Evolutionary conservation across 2,329 filamentous ascomycete species (phyloP).

Genomic region (Fusarium sp.): DNA sequence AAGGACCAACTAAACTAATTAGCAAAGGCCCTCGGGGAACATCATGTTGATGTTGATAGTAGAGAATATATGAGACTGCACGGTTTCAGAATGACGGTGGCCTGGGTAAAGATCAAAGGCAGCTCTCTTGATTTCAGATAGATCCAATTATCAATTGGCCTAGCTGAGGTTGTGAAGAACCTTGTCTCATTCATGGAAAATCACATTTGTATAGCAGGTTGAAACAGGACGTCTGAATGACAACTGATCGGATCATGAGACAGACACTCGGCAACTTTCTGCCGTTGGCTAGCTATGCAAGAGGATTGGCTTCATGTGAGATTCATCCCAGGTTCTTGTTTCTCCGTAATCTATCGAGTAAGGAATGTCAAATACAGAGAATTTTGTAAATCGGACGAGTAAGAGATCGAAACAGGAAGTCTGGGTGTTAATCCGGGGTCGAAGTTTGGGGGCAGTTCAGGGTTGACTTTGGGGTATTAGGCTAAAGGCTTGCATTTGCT

Average conservation of each 20-base stretch:
- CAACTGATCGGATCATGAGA: background rate
- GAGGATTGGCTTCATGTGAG: background rate
- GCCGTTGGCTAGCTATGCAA: background rate
- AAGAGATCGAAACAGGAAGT: background rate
- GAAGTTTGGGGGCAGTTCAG: background rate
- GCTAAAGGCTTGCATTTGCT: background rate
- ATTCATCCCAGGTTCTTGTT: background rate
- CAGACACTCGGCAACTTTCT: background rate
- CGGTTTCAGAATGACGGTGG: background rate
- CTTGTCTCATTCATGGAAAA: background rate
- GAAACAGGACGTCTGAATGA: background rate
- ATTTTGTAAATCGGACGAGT: fast-evolving
- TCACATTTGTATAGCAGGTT: background rate
- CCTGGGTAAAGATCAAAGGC: too few species aligned
- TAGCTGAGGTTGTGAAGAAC: background rate
- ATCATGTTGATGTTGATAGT: background rate
- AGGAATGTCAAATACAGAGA: background rate
- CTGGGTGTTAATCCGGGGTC: too few species aligned
- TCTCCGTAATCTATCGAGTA: background rate
- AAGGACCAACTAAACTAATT: fast-evolving
- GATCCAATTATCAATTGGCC: too few species aligned
- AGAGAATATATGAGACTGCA: too few species aligned
- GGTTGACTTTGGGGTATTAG: background rate
- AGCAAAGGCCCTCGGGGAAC: background rate
- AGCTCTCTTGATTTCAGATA: background rate